These are phyloP conservation scores for Pseudogymnoascus pannorum DNA, from an alignment of 2,329 filamentous ascomycete species.

Conservation along the genomic window DNA sequence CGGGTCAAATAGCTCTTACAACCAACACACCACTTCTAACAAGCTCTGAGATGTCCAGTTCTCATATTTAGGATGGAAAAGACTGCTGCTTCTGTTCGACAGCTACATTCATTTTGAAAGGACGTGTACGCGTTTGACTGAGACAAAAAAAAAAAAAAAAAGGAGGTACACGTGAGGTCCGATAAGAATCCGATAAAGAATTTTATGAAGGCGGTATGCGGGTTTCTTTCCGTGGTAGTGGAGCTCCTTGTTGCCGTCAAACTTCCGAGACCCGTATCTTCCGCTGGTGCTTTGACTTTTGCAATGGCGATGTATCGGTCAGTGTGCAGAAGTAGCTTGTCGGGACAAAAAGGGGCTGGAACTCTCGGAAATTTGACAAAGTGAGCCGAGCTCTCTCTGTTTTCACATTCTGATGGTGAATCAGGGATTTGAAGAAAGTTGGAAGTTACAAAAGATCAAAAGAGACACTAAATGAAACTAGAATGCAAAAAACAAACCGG, in stretches of 20 bases:
- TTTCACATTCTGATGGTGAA: background rate
- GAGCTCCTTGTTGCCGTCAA: conserved; percentile 4
- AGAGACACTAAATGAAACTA: conserved; percentile 2
- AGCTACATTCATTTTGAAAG: background rate
- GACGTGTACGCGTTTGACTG: background rate
- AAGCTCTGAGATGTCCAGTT: background rate
- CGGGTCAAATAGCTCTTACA: background rate
- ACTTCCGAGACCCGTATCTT: conserved; percentile 7
- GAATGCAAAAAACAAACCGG: conserved; percentile 1
- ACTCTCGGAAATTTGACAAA: conserved; percentile 6
- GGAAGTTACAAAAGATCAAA: background rate
- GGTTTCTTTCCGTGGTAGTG: conserved; percentile 6
- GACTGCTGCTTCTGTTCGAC: background rate
- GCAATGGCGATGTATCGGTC: background rate
- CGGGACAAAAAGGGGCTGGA: background rate
- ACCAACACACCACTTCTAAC: background rate
- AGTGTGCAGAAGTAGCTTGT: background rate
- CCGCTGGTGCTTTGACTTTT: conserved; percentile 5
- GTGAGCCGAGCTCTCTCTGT: background rate
- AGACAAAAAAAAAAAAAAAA: background rate
- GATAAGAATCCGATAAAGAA: background rate
- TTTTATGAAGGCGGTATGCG: conserved; percentile 2
- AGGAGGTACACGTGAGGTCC: background rate
- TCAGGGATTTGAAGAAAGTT: background rate
- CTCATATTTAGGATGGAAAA: background rate